Base-by-base conservation (phyloP, 768 basidiomycete species). In the Hericium alpestre region DNA sequence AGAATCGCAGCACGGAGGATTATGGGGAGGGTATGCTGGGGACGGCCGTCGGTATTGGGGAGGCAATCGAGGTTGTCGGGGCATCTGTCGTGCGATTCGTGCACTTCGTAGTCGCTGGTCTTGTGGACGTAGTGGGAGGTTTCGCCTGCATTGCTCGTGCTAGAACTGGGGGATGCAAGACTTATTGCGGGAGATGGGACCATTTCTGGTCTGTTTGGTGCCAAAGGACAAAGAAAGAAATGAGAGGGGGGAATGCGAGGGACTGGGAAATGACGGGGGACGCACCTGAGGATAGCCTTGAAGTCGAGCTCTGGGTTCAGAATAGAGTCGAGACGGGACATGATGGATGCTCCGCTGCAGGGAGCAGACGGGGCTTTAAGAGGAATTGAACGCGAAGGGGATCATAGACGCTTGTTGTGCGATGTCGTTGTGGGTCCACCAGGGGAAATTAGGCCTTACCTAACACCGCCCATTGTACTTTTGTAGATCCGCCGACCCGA, bases 1-100 rank as follows among this genome's bases (percentile, higher is more conserved):
- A 91, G 73, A 63, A 91, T 91, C 25, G 89, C 86, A 64, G 89
- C 91, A 32, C 89, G 83, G 52, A 91, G 75, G 67, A 91, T 91
- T 57, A 90, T 84, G 22, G 89, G 89, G 47, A 91, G 79, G 11
- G 89, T 90, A 64, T 91, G 88, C 62, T 90, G 87, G 54, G 89
- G 89, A 60, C 87, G 75, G 47, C 82, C 86, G 58, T 82, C 79
- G 38, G 88, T 88, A 67, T 91, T 84, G 39, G 86, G 87, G 47
- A 90, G 76, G 70, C 89, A 90, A 39, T 77, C 78, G 20, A 91
- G 76, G 52, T 83, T 83, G 67, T 90, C 83, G 37, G 89, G 89
- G 63, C 89, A 91, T 65, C 87, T 79, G 20, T 80, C 81, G 65
- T 91, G 89, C n/a, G 77, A 68, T 61, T 75, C 75, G 67, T 87